These are phyloP conservation scores for Phytophthora crassamura DNA, from an alignment of 352 stramenopile species.

Conservation along the genomic window DNA sequence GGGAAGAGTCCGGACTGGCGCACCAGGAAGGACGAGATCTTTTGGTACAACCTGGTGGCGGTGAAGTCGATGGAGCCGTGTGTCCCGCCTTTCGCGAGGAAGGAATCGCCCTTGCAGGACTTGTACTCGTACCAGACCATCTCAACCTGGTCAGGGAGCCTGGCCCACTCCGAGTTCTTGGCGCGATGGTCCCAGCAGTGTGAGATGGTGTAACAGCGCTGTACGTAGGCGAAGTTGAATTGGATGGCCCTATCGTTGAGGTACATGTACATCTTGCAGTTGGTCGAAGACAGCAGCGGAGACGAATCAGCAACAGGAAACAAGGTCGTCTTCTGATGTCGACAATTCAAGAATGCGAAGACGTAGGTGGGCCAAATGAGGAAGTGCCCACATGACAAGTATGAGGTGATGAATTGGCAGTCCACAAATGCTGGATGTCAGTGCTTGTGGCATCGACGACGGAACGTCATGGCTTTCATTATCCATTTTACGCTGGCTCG, in stretches of 20 bases:
- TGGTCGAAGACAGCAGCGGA: too few relatives aligned
- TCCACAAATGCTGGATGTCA: too few relatives aligned
- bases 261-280: slow-evolving; percentile 14
- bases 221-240: slow-evolving; percentile 4
- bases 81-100: background rate
- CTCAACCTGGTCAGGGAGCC: background rate
- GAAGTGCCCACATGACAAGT: too few relatives aligned
- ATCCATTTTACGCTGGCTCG: background rate
- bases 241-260: slow-evolving; percentile 8
- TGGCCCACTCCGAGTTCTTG: slow-evolving; percentile 8
- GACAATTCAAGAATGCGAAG: too few relatives aligned
- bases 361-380: too few relatives aligned
- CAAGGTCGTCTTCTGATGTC: too few relatives aligned
- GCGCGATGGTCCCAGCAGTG: slow-evolving; percentile 17
- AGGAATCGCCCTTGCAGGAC: slow-evolving; percentile 6
- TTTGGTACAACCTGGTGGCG: slow-evolving; percentile 13
- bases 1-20: background rate
- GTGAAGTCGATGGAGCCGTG: slow-evolving; percentile 9
- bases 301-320: too few relatives aligned
- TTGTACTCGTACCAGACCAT: slow-evolving; percentile 10
- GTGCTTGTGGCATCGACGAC: too few relatives aligned
- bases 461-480: too few relatives aligned
- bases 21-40: slow-evolving; percentile 21
- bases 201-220: slow-evolving; percentile 21
- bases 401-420: too few relatives aligned